Base-by-base conservation (phyloP, 176 grass and related monocot species). In the Musa beccarii region DNA sequence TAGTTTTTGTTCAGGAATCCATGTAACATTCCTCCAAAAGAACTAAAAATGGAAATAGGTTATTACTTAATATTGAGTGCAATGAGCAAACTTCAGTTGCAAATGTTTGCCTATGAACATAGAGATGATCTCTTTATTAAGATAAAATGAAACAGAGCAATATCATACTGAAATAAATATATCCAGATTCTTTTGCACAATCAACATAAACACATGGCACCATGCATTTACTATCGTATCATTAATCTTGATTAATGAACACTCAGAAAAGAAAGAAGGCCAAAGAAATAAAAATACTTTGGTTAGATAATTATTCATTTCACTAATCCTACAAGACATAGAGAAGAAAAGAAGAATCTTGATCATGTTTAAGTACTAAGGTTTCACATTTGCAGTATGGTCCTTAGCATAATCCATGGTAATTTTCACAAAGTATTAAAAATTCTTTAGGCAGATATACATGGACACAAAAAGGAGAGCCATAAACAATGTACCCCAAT, bases 401-500 rank as follows among this genome's bases (percentile, higher is more conserved):
- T 11, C 43, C 19, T 2, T 23, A 29, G 16, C n/a, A 52, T 71
- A 50, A 71, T 8, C 17, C 69, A 52, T 52, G 26, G 8, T 20
- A 71, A 21, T 11, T 29, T 74, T 19, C 22, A 12, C 24, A 15
- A 21, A 28, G 2, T 56, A 28, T 34, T 28, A 19, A 34, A 54
- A 43, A 29, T 15, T 57, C 15, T 28, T 5, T 29, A 56, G 21
- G 23, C 9, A 29, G 50, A 23, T 1, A 23, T 23, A 73, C 5
- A 23, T 25, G n/a, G n/a, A 26, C 55, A 23, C 10, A 23, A 54
- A 14, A 26, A 54, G 52, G 9, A 74, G 11, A 74, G 11, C 21
- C 10, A 56, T 28, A 66, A 66, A 21, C 11, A 25, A 52, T 15
- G 64, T 98, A 98, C 95, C 95, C 95, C 76, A 98, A 85, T 82